Percentiles rank a stretch among this genome's conserved stretches.
These are phyloP conservation scores for Chlamydomonas schloesseri DNA, from an alignment of 139 green algal species.

Conservation along the genomic window DNA sequence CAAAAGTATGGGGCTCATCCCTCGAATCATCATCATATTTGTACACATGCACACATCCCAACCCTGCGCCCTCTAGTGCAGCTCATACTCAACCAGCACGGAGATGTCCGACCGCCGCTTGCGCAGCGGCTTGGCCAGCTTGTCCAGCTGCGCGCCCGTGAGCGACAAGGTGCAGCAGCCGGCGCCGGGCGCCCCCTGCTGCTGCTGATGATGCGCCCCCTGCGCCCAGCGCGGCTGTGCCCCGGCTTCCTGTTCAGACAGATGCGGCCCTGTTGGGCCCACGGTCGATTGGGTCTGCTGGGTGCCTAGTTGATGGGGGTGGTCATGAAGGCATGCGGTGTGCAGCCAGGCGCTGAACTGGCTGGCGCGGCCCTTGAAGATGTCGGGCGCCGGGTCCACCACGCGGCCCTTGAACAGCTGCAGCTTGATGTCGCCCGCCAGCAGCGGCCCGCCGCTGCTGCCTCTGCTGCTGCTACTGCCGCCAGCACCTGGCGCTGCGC, in stretches of 20 bases:
- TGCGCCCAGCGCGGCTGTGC: no score
- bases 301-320: not conserved
- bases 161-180: not conserved
- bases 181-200: not conserved
- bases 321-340: constrained; percentile 10
- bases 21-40: no score
- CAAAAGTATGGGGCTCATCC: no score
- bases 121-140: constrained; percentile 33
- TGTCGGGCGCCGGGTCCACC: not conserved
- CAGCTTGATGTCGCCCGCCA: constrained; percentile 34
- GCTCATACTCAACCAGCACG: constrained; percentile 3
- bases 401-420: constrained; percentile 15
- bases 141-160: constrained; percentile 9
- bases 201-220: no score
- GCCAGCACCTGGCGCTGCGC: no score
- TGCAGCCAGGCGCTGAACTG: constrained; percentile 23
- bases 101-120: not conserved
- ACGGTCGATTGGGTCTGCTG: not conserved
- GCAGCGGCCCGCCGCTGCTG: not conserved
- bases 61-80: no score
- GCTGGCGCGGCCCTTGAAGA: constrained; percentile 19
- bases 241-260: no score
- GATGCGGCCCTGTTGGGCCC: no score
- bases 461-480: no score
- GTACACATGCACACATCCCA: no score